A percentile compares a stretch with the other conserved stretches of the same genome.
Conservation (phyloP, 345 rosid species). For the Brassica juncea region DNA sequence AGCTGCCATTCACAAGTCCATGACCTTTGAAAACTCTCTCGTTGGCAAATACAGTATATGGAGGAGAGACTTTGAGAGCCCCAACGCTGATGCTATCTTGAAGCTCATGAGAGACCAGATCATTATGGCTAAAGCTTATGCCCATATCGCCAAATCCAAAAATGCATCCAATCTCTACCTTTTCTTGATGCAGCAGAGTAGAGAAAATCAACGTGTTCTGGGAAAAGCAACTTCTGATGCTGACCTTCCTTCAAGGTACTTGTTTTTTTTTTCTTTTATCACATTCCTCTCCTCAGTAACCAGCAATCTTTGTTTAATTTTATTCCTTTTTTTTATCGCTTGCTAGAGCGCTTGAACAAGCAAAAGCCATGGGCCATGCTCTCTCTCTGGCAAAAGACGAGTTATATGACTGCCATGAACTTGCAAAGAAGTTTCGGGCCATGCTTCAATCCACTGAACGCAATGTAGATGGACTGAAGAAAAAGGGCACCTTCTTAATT, state of each 20-base stretch:
- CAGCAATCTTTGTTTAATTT: not conserved
- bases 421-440: constrained; percentile 75
- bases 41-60: constrained; percentile 83
- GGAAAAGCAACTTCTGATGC: constrained; percentile 80
- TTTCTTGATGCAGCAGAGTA: constrained; percentile 59
- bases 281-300: constrained; percentile 27
- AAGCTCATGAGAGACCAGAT: constrained; percentile 96
- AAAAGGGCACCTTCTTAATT: constrained; percentile 85
- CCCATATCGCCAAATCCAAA: constrained; percentile 77
- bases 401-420: constrained; percentile 70
- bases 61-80: constrained; percentile 91
- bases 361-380: constrained; percentile 85
- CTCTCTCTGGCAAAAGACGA: constrained; percentile 83
- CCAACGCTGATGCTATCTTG: constrained; percentile 77
- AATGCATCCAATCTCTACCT: constrained; percentile 57
- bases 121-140: constrained; percentile 93
- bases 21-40: constrained; percentile 54
- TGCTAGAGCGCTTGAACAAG: constrained; percentile 80
- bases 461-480: constrained; percentile 61
- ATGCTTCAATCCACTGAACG: constrained; percentile 84
- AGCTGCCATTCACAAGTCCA: constrained; percentile 63
- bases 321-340: not conserved
- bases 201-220: constrained; percentile 65
- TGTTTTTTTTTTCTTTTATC: not conserved
- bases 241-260: constrained; percentile 80